Conservation (phyloP, 495 filamentous ascomycete genomes). For the Neurospora sublineolata region DNA sequence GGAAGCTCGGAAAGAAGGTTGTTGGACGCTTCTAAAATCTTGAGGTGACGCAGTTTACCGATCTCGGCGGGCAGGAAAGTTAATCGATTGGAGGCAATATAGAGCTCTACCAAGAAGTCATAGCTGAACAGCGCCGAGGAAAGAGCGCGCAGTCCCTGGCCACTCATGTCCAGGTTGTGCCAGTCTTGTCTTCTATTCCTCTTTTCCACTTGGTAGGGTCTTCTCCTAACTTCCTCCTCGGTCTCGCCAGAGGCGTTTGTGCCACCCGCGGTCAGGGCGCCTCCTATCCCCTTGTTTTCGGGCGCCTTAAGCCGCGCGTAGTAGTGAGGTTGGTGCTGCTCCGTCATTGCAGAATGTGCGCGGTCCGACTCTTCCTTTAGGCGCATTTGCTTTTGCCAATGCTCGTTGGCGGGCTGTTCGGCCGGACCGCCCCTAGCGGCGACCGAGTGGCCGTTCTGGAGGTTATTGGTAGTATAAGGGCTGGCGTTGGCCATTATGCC, state of each 20-base stretch:
- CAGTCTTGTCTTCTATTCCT: conserved; percentile 63
- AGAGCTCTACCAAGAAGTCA: conserved; percentile 75
- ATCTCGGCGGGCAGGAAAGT: conserved; percentile 63
- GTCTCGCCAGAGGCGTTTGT: conserved; percentile 40
- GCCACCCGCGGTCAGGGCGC: conserved; percentile 18
- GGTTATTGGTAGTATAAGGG: conserved; percentile 59
- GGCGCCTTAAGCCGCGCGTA: conserved; percentile 41
- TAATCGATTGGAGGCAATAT: conserved; percentile 84
- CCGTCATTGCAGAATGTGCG: conserved; percentile 56
- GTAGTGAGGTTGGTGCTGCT: conserved; percentile 41
- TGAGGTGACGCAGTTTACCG: conserved; percentile 66
- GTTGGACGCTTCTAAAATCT: conserved; percentile 72
- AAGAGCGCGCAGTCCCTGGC: conserved; percentile 77
- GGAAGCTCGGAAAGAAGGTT: conserved; percentile 78
- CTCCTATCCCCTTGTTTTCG: conserved; percentile 48
- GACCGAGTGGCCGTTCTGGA: conserved; percentile 62
- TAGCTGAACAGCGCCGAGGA: conserved; percentile 71
- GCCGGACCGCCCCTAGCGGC: conserved; percentile 30
- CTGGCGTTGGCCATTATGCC: conserved; percentile 62
- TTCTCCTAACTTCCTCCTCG: conserved; percentile 53
- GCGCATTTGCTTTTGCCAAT: conserved; percentile 82
- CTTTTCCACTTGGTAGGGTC: conserved; percentile 42
- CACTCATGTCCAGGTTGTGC: conserved; percentile 84
- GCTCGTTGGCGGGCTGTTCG: conserved; percentile 48
- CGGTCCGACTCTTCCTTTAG: conserved; percentile 59